Conservation (phyloP, 805 yeast genomes). For the Starmera quercuum region DNA sequence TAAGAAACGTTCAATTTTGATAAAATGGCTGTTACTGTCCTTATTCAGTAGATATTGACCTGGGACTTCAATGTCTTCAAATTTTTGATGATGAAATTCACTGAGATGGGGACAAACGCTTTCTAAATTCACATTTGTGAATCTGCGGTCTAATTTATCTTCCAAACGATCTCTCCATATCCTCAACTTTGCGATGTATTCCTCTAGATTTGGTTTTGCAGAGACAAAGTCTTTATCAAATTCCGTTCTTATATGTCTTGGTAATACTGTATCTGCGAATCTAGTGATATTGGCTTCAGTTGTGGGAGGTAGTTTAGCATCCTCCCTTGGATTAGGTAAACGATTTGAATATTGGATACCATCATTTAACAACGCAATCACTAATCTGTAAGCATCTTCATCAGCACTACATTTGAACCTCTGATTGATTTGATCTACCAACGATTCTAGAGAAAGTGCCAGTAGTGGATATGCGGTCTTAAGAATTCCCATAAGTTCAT, state of each 20-base stretch:
- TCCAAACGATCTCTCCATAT: conserved; percentile 92
- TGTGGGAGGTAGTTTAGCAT: conserved; percentile 80
- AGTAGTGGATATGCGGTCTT: conserved; percentile 94
- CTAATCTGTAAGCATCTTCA: conserved; percentile 91
- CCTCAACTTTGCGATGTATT: conserved; percentile 74
- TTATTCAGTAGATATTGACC: conserved; percentile 89
- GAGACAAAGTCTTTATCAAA: conserved; percentile 87
- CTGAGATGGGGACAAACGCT: conserved; percentile 90
- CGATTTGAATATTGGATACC: conserved; percentile 88
- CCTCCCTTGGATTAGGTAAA: conserved; percentile 78
- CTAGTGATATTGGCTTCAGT: conserved; percentile 84
- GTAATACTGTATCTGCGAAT: conserved; percentile 89
- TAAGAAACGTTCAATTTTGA: conserved; percentile 87
- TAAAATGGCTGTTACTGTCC: conserved; percentile 84
- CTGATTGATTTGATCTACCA: conserved; percentile 92
- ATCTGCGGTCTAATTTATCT: conserved; percentile 82
- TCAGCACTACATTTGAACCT: conserved; percentile 90
- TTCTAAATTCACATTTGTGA: conserved; percentile 74
- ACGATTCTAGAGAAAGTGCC: conserved; percentile 86
- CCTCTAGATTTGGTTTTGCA: conserved; percentile 81
- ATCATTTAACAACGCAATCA: conserved; percentile 87
- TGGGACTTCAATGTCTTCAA: conserved; percentile 95
- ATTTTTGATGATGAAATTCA: conserved; percentile 96
- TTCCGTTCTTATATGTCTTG: conserved; percentile 80
- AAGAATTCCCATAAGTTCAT: conserved; percentile 87